Evolutionary conservation across 371 early-diverging fungal species (phyloP), one percentile per base, ranked within the genome.

Genomic region (Syncephalastrum racemosum): DNA sequence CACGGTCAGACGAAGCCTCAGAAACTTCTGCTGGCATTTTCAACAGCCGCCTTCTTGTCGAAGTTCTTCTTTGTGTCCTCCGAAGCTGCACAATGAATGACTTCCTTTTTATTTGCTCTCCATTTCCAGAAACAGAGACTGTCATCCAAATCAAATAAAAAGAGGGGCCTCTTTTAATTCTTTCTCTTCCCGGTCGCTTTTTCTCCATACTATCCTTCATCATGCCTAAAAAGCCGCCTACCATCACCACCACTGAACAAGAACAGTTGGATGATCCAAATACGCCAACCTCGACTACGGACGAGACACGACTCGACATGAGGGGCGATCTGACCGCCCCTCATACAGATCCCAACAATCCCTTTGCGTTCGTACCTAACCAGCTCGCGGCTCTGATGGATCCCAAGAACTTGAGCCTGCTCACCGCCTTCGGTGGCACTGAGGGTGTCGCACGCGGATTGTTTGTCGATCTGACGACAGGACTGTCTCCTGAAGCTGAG

Each of bases 401-500:
- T 68, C 85, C 85, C 13, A 84, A 84, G 58, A 72, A 80, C 18
- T 55, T 81, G 20, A 70, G 73, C 13, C 63, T 76, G 4, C 62
- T 86, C 18, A 56, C 59, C n/a, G 48, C 54, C 4, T 76, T 62
- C 41, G 82, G 82, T 49, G 85, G 86, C 20, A 48, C 80, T 12
- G 64, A 64, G 18, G 80, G 84, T 13, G 50, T 88, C 7, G 63
- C 83, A 45, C 70, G 74, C 18, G 86, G 82, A 53, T 68, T 88
- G 4, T 80, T 82, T 41, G 71, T 79, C 14, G 64, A 86, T 54
- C 56, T 74, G 6, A 57, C 56, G 14, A 42, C 53, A 24, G 88
- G 88, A 55, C 64, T 88, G 27, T 68, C 63, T 6, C 51, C 61
- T 3, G 58, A 70, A 49, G 50, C 59, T 18, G 44, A 65, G 55